phyloP scores from a whole-genome alignment of 2,329 filamentous ascomycete species.

The Exophiala oligosperma region DNA sequence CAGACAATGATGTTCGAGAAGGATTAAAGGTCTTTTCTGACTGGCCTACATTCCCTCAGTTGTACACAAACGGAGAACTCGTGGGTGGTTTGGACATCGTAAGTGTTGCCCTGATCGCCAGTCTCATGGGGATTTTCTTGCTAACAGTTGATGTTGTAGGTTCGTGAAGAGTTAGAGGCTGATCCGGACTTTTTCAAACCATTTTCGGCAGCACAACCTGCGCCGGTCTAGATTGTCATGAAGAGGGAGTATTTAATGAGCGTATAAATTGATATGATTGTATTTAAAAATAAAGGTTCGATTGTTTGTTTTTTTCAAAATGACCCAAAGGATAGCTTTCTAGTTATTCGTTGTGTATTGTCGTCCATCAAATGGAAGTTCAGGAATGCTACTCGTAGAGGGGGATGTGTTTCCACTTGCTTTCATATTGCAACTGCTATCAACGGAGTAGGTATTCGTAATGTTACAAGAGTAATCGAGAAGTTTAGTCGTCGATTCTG shows the following conservation, averaged over 20 bases:
- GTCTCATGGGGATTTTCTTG: background rate
- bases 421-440: too few relatives aligned
- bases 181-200: constrained; percentile 79
- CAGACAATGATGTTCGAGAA: constrained; percentile 94
- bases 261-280: background rate
- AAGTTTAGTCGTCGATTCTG: too few relatives aligned
- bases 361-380: too few relatives aligned
- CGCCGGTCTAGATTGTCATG: background rate
- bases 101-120: constrained; percentile 43
- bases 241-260: background rate
- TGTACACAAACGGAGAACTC: constrained; percentile 88
- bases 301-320: too few relatives aligned
- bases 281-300: background rate
- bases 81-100: constrained; percentile 96
- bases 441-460: too few relatives aligned
- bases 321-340: too few relatives aligned
- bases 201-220: constrained; percentile 54
- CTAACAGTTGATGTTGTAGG: constrained; percentile 50
- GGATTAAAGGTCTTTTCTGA: constrained; percentile 97
- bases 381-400: too few relatives aligned
- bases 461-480: too few relatives aligned
- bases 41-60: constrained; percentile 95
- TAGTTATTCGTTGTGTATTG: too few relatives aligned
- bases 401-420: too few relatives aligned
- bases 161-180: constrained; percentile 88